Base-by-base conservation (phyloP, 306 rosid genomes). In the Rosa multiflora region DNA sequence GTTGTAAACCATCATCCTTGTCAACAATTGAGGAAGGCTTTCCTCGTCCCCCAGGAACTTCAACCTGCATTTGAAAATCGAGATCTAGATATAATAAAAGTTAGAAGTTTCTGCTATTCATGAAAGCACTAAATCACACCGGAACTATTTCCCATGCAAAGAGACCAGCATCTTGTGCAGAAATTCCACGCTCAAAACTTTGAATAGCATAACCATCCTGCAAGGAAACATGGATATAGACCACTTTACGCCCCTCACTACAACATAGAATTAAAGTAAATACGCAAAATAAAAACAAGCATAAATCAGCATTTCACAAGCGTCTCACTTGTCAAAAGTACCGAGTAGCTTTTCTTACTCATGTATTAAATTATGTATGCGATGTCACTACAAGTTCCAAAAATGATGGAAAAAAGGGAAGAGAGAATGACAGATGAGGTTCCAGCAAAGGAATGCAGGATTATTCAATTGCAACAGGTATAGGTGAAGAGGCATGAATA, bases 91-190 rank as follows among this genome's bases (percentile, higher is more conserved):
- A 40, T 15, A 74, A 74, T 35, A 76, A 59, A 68, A 49, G 29
- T 61, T 66, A 46, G 46, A 55, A 44, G 70, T 74, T 44, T 53
- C 52, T 35, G 37, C 79, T 40, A 53, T 11, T 63, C 44, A 76
- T 78, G 40, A 11, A 49, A 67, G 76, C 86, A 80, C 48, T 37
- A 76, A 90, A 81, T 78, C 89, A 59, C 63, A 94, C 97, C 76
- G 97, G 97, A 87, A 80, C 88, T 68, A 91, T 91, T 90, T 94
- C 99, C 99, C 99, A 94, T 13, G 90, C 75, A 78, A 92, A 89
- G 56, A 70, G 86, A 77, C 97, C 95, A 73, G 82, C 82, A 52
- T 86, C 89, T 84, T 91, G 89, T 32, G 97, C 99, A 79, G 92
- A 79, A 84, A 84, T 85, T 84, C 95, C 99, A 83, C 93, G 89